Percentiles rank a stretch among this genome's conserved stretches.
These are phyloP conservation scores for Pichia sporocuriosa DNA, from an alignment of 805 yeast genomes.

Conservation along the genomic window DNA sequence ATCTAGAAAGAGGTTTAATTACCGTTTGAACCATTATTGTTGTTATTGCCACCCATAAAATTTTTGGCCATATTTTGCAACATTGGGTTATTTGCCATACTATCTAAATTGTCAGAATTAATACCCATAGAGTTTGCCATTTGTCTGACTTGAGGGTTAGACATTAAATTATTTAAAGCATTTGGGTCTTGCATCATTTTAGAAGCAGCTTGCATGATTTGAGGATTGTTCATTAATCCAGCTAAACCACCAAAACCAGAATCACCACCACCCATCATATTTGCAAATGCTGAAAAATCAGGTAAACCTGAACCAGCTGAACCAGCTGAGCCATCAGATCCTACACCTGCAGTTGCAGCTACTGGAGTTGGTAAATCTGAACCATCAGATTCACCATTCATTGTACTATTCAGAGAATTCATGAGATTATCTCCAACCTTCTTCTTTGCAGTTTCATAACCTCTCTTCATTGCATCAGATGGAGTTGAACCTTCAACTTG, in stretches of 20 bases:
- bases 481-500: conserved; percentile 81
- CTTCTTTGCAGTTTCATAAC: conserved; percentile 87
- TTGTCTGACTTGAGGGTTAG: conserved; percentile 82
- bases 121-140: conserved; percentile 76
- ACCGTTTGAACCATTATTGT: conserved; percentile 3
- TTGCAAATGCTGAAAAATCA: conserved; percentile 53
- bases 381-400: conserved; percentile 18
- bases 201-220: conserved; percentile 82
- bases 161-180: conserved; percentile 66
- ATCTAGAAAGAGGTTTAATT: background rate
- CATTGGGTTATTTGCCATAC: conserved; percentile 76
- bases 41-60: conserved; percentile 49
- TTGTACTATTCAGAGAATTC: conserved; percentile 28
- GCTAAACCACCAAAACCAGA: conserved; percentile 65
- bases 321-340: conserved; percentile 21
- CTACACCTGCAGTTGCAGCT: conserved; percentile 23
- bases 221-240: conserved; percentile 73
- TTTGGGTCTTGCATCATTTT: conserved; percentile 81
- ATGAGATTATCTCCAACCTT: conserved; percentile 74
- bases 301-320: conserved; percentile 45
- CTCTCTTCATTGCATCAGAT: conserved; percentile 85
- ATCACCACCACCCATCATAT: conserved; percentile 61
- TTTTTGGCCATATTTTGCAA: conserved; percentile 63
- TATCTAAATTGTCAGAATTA: conserved; percentile 56
- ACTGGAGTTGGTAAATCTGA: conserved; percentile 20